Evolutionary conservation across 768 basidiomycete species (phyloP).

Genomic region (Boletus bicolor): DNA sequence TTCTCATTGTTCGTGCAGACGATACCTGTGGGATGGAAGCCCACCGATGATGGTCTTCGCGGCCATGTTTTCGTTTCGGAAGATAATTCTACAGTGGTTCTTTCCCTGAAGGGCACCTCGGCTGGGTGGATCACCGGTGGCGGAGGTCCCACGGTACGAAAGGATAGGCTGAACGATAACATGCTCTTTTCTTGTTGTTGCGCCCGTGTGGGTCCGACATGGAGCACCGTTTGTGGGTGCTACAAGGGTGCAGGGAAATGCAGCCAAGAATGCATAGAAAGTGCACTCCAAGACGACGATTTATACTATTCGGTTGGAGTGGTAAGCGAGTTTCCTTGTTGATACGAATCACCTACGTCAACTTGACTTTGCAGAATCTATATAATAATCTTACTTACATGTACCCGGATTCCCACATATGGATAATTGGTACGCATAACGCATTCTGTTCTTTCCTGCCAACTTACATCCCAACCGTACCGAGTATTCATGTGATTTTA

Average conservation of each 20-base stretch:
- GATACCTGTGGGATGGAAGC: slow-evolving; percentile 86
- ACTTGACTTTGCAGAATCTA: slow-evolving; percentile 55
- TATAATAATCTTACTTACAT: slow-evolving; percentile 90
- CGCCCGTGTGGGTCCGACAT: slow-evolving; percentile 89
- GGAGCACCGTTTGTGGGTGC: slow-evolving; percentile 91
- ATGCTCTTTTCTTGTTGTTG: slow-evolving; percentile 97
- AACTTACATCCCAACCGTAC: neutral
- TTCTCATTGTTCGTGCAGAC: slow-evolving; percentile 36
- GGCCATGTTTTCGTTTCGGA: slow-evolving; percentile 87
- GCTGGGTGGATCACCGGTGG: slow-evolving; percentile 63
- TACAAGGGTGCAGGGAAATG: slow-evolving; percentile 74
- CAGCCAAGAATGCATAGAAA: slow-evolving; percentile 76
- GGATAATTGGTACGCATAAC: slow-evolving; percentile 60
- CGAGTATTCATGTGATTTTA: neutral
- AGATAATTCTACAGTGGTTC: slow-evolving; percentile 81
- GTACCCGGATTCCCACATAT: slow-evolving; percentile 88
- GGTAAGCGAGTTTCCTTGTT: slow-evolving; percentile 43
- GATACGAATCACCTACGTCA: neutral
- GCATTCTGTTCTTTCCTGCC: slow-evolving; percentile 13
- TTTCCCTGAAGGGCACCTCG: slow-evolving; percentile 94
- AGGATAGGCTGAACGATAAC: slow-evolving; percentile 95
- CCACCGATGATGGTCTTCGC: slow-evolving; percentile 83
- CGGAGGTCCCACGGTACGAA: slow-evolving; percentile 78
- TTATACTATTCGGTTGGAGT: slow-evolving; percentile 86
- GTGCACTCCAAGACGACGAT: slow-evolving; percentile 72